phyloP scores from a whole-genome alignment of 345 rosid species.

The Eutrema japonicum region DNA sequence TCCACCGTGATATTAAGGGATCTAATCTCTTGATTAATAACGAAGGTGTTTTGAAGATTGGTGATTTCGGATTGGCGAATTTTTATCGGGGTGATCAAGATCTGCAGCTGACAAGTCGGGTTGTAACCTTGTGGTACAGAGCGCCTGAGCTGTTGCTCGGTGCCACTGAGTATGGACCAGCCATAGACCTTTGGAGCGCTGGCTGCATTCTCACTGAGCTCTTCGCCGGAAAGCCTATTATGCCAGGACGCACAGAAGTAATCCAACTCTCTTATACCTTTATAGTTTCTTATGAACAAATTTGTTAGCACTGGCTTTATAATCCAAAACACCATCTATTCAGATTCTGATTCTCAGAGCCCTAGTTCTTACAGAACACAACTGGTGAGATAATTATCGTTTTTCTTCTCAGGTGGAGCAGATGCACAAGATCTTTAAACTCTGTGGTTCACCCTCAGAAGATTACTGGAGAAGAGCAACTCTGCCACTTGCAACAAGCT shows the following conservation, averaged over 20 bases:
- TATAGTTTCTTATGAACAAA: neutral
- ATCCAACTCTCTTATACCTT: neutral
- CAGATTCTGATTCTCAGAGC: neutral
- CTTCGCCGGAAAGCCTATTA: slow-evolving; percentile 73
- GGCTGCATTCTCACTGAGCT: slow-evolving; percentile 88
- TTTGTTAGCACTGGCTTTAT: neutral
- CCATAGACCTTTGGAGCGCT: slow-evolving; percentile 88
- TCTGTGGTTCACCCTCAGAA: slow-evolving; percentile 81
- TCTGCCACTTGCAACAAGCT: slow-evolving; percentile 59
- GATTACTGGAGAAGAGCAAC: slow-evolving; percentile 83
- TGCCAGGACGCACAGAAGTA: slow-evolving; percentile 96
- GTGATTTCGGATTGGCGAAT: slow-evolving; percentile 84
- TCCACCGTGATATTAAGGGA: slow-evolving; percentile 84
- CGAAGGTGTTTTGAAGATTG: slow-evolving; percentile 73
- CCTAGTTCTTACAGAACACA: neutral
- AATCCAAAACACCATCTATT: neutral
- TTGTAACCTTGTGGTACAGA: slow-evolving; percentile 91
- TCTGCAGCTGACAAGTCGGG: slow-evolving; percentile 73
- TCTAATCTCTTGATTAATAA: slow-evolving; percentile 75
- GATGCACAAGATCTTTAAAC: slow-evolving; percentile 86
- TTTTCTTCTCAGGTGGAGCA: slow-evolving; percentile 70
- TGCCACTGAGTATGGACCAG: slow-evolving; percentile 81
- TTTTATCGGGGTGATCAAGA: slow-evolving; percentile 56
- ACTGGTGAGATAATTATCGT: neutral
- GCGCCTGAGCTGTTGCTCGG: slow-evolving; percentile 86